Base-by-base conservation (phyloP, 768 basidiomycete species). In the Psilocybe cubensis region DNA sequence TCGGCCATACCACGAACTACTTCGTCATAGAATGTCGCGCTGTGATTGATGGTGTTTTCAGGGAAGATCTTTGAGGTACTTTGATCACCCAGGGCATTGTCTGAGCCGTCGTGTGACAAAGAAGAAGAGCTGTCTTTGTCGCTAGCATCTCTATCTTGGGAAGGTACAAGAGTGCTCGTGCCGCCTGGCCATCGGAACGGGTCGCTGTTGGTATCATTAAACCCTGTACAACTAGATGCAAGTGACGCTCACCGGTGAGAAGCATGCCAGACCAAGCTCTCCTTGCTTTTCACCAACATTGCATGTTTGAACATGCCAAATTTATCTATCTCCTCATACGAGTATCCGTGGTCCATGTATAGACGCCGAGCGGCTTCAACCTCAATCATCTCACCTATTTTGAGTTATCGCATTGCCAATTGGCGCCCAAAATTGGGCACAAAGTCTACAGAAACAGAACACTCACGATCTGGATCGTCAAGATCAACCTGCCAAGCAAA, bases 381-480 rank as follows among this genome's bases (percentile, higher is more conserved):
- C 49, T 77, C 74, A 14, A 86, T 78, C 18, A 82, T 67, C 60
- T 83, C 82, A 60, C 68, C 85, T 85, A 47, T 28, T 38, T 21
- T 40, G 4, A 38, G 31, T 33, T 8, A 33, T 33, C 31, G 31
- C 8, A 38, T 38, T 38, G 10, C 35, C 35, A 38, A 38, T 38
- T 38, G 35, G 14, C 14, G 8, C 12, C 6, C 35, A 11, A 38
- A 17, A 38, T 14, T 8, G 14, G 14, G 1, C 31, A 2, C 14
- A 33, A 33, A 7, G 14, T 43, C 18, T 14, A 41, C 28, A 53
- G n/a, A 38, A 38, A 31, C 23, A 59, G 46, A 45, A 1, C 2
- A 67, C 80, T 73, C 54, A 85, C 84, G 60, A 53, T 86, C 84
- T 0, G 83, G 82, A 66, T 85, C 79, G 4, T 55, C 63, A 45